These are phyloP conservation scores for Protomyces macrosporus DNA, from an alignment of 1,139 yeast genomes.

Conservation along the genomic window DNA sequence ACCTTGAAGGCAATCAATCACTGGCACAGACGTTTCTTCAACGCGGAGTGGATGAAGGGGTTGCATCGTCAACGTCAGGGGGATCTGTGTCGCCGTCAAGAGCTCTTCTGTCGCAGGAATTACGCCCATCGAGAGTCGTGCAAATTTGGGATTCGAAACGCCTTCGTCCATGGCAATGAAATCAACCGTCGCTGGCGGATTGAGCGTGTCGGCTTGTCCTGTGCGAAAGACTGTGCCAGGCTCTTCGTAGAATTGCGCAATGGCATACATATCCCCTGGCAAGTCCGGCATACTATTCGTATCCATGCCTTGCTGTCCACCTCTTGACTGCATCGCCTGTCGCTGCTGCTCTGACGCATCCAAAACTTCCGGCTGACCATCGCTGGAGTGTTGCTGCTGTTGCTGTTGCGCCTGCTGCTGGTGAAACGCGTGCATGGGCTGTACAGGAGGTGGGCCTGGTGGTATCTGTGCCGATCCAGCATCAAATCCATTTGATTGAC, in stretches of 20 bases:
- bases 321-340: neutral
- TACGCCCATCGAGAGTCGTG: slow-evolving; percentile 74
- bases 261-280: neutral
- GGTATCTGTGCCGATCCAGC: neutral
- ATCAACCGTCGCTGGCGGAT: slow-evolving; percentile 70
- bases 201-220: neutral
- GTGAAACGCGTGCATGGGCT: neutral
- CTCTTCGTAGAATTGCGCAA: neutral
- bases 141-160: slow-evolving; percentile 71
- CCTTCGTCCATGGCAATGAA: slow-evolving; percentile 75
- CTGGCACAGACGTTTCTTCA: slow-evolving; percentile 58
- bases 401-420: neutral
- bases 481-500: neutral
- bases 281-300: neutral
- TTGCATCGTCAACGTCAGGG: slow-evolving; percentile 70
- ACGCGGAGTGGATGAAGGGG: slow-evolving; percentile 66
- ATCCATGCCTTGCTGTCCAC: too few species aligned
- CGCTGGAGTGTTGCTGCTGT: neutral
- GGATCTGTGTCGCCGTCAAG: slow-evolving; percentile 66
- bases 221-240: slow-evolving; percentile 9
- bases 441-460: neutral
- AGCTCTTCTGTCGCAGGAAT: slow-evolving; percentile 72
- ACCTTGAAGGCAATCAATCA: slow-evolving; percentile 52
- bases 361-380: neutral
- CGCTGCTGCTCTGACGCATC: neutral